These are phyloP conservation scores for Linnemannia elongata DNA, from an alignment of 192 early-diverging fungal species.

Conservation along the genomic window DNA sequence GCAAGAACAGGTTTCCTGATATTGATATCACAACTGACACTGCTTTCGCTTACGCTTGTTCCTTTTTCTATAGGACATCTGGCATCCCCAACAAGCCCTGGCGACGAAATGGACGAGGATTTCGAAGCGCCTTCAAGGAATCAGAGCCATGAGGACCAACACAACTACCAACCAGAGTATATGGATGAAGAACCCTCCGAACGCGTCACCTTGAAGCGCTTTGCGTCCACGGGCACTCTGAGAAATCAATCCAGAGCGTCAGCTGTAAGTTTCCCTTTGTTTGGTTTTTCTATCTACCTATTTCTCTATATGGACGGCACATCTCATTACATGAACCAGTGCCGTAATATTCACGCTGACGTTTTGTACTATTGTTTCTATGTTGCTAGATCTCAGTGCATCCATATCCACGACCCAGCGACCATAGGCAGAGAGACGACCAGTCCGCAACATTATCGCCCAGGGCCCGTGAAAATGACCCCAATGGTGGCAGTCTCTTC, in stretches of 20 bases:
- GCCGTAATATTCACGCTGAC: not conserved
- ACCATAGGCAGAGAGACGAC: conserved; percentile 16
- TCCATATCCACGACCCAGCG: conserved; percentile 15
- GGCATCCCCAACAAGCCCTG: conserved; percentile 25
- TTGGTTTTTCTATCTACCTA: not conserved
- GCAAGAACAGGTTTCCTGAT: not conserved
- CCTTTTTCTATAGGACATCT: conserved; percentile 12
- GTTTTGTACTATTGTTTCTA: not conserved
- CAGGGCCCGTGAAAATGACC: conserved; percentile 20
- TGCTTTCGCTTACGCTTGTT: not conserved
- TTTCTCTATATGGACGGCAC: not conserved
- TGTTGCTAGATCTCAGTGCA: conserved; percentile 3
- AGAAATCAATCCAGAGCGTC: conserved; percentile 8
- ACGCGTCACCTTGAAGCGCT: conserved; percentile 30
- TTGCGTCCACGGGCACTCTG: conserved; percentile 47
- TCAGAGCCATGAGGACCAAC: not conserved
- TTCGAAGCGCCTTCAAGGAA: conserved; percentile 3
- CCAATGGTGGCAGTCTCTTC: conserved; percentile 17
- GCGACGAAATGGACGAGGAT: conserved; percentile 4
- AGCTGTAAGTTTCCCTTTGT: conserved; percentile 19
- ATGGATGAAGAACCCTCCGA: conserved; percentile 37
- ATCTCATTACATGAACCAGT: not conserved
- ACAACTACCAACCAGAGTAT: conserved; percentile 5
- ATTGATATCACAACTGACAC: not conserved
- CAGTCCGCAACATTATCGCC: conserved; percentile 30